Evolutionary conservation across 352 stramenopile species (phyloP).

Genomic region (Paralagenidium karlingii): DNA sequence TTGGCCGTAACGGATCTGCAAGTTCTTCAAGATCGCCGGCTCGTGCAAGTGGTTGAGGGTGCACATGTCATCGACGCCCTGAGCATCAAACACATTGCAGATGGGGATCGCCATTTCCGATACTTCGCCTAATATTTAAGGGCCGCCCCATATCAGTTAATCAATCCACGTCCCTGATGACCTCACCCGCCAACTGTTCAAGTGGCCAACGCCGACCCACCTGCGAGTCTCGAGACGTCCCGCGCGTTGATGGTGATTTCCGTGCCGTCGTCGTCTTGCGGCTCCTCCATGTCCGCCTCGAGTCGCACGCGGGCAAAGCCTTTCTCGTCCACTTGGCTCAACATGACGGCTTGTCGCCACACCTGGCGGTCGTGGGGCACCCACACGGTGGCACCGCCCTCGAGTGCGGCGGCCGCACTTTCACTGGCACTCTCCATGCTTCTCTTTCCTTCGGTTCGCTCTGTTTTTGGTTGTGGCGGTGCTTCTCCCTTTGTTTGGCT

Average conservation of each 20-base stretch:
- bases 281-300: constrained; percentile 39
- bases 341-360: constrained; percentile 67
- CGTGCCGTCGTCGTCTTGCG: constrained; percentile 39
- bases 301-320: constrained; percentile 41
- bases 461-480: too few relatives aligned
- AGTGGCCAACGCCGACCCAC: constrained; percentile 1
- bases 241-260: constrained; percentile 46
- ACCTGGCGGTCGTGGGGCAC: constrained; percentile 61
- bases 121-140: constrained; percentile 27
- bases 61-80: constrained; percentile 66
- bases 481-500: too few relatives aligned
- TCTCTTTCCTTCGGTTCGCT: too few relatives aligned
- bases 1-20: constrained; percentile 53
- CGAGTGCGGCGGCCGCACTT: too few relatives aligned
- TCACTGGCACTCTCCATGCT: too few relatives aligned
- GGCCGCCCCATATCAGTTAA: background rate
- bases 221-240: constrained; percentile 48
- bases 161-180: background rate
- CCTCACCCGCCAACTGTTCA: background rate
- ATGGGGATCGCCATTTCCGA: constrained; percentile 71
- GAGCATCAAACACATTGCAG: constrained; percentile 57
- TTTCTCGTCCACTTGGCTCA: constrained; percentile 35
- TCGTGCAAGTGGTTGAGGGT: constrained; percentile 74
- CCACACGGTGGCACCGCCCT: too few relatives aligned
- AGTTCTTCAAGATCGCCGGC: constrained; percentile 61